Base-by-base conservation (phyloP, 768 basidiomycete genomes). In the Aureoboletus auriporus region DNA sequence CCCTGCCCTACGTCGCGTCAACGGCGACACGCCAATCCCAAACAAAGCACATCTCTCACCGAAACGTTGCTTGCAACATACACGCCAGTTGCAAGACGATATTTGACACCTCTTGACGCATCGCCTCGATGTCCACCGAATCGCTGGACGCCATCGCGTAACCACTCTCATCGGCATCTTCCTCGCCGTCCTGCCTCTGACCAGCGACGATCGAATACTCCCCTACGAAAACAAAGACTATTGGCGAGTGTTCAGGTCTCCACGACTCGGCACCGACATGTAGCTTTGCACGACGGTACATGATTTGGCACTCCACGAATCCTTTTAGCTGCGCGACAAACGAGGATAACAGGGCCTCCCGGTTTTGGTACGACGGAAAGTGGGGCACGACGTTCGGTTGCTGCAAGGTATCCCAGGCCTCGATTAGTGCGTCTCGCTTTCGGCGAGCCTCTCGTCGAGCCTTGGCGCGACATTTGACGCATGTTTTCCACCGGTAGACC, bases 401-500 rank as follows among this genome's bases (percentile, higher is more conserved):
- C 7, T 14, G 12, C 7, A 29, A 10, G 1, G 3, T 10, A 5
- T 27, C 27, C 4, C 20, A 10, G 9, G 11, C 13, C 13, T 11
- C 37, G 14, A 37, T 17, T 11, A 1, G 30, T 1, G 12, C 20
- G 4, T 46, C 49, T 4, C 33, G 42, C 31, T 40, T 51, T 23
- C 34, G 17, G 20, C 38, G 42, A 0, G 53, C 46, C 1, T 44
- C 29, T 2, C 37, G 50, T 31, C 62, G 59, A 5, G 61, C 49
- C 12, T 23, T 44, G n/a, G 50, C 44, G n/a, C 69, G 68, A 52
- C 75, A 77, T 1, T 54, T 37, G n/a, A 53, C 45, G 37, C 78
- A 79, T 43, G 64, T 63, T 46, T 71, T 70, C 66, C 66, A 72
- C 3, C 39, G 59, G 54, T 78, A 77, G 48, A 74, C 69, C 13